A percentile compares a stretch with the other conserved stretches of the same genome.
These are phyloP conservation scores for Biscogniauxia sp. DNA, from an alignment of 2,329 filamentous ascomycete genomes.

Conservation along the genomic window DNA sequence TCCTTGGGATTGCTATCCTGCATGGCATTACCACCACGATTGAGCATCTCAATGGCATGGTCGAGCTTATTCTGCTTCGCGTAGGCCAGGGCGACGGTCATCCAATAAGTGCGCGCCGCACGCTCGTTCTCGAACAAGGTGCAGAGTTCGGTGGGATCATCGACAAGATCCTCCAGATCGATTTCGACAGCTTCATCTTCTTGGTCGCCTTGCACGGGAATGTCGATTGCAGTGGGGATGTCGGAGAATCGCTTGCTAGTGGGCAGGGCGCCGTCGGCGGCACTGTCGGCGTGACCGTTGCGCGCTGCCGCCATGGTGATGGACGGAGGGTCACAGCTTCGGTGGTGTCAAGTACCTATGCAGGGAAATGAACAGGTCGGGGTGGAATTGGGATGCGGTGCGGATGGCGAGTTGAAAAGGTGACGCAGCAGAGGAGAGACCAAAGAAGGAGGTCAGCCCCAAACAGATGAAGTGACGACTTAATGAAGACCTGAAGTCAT, in stretches of 20 bases:
- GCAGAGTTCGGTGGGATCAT: conserved; percentile 93
- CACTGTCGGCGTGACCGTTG: conserved; percentile 46
- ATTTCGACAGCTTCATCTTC: conserved; percentile 84
- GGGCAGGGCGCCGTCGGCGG: conserved; percentile 40
- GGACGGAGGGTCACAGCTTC: neutral
- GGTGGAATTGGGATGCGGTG: neutral
- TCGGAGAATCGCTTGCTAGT: conserved; percentile 61
- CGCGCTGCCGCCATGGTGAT: conserved; percentile 41
- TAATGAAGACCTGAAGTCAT: neutral
- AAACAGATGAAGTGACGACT: neutral
- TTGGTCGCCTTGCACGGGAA: conserved; percentile 62
- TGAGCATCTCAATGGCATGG: conserved; percentile 71
- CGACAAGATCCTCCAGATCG: conserved; percentile 83
- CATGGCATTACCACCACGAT: conserved; percentile 70
- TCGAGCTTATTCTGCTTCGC: conserved; percentile 94
- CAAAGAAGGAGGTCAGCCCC: neutral
- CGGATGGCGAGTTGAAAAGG: neutral
- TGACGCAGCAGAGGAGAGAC: neutral
- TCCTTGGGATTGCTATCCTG: conserved; percentile 74
- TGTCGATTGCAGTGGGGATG: conserved; percentile 64
- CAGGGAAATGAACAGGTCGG: neutral
- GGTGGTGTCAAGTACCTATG: neutral
- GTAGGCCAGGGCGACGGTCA: conserved; percentile 95
- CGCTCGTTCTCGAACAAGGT: conserved; percentile 92
- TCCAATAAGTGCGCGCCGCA: conserved; percentile 90